These are phyloP conservation scores for Talaromyces sp. DNA, from an alignment of 2,329 filamentous ascomycete genomes.

Conservation along the genomic window DNA sequence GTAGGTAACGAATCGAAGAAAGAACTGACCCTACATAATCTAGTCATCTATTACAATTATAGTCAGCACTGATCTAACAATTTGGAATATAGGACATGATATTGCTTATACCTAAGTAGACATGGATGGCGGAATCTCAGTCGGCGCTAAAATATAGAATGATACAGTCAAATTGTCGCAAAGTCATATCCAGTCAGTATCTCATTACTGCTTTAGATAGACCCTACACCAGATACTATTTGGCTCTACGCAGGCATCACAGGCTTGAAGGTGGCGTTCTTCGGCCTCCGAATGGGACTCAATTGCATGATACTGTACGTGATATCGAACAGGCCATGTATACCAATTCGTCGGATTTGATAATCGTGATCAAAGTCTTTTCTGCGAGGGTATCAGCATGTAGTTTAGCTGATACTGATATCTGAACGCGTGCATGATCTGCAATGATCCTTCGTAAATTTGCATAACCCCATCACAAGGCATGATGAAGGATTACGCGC, in stretches of 20 bases:
- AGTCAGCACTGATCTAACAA: neutral
- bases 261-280: neutral
- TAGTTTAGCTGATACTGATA: neutral
- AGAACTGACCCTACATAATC: neutral
- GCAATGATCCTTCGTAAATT: no score
- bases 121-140: neutral
- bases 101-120: neutral
- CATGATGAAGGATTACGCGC: neutral
- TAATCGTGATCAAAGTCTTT: no score
- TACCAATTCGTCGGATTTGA: neutral
- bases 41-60: neutral
- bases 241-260: neutral
- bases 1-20: neutral
- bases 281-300: neutral
- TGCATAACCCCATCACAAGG: no score
- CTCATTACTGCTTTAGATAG: neutral
- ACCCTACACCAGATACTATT: neutral
- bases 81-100: neutral
- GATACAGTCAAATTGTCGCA: neutral
- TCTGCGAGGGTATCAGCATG: neutral
- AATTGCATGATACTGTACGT: neutral
- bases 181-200: neutral
- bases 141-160: no score
- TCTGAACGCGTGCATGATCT: neutral
- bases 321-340: neutral